Evolutionary conservation across 495 filamentous ascomycete genomes (phyloP), one percentile per base, ranked within the genome.

Genomic region (Jackrogersella minutella): DNA sequence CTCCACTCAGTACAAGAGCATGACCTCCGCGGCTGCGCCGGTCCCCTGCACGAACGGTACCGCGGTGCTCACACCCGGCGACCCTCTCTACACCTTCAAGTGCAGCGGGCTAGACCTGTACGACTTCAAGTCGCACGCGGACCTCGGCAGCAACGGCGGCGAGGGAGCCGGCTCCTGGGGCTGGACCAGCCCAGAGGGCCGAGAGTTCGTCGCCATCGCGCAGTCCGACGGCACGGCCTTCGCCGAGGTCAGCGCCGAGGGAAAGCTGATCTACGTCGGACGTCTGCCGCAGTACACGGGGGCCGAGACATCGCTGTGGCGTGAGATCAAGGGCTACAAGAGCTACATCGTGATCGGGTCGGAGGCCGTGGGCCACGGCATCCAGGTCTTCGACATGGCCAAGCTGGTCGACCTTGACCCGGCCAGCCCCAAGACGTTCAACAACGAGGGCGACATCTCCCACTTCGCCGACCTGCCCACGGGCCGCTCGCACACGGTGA

Each of bases 221-320:
- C 85, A 88, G 62, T 76, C 76, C 24, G 86, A 87, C 53, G 86
- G 85, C 13, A 71, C 86, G 1, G 80, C 86, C 0, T 87, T 88
- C 59, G 80, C 81, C 16, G 84, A 87, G 69, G 77, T 86, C 64
- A 78, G 70, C 54, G 24, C 72, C 13, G 71, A 74, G 36, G 85
- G 85, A n/a, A 79, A 81, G 47, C 69, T 88, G 10, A 64, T 77
- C 37, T 87, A 87, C 59, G 77, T 87, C 5, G 85, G 85, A 8
- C 78, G 85, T 6, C 77, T 87, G 0, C 84, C 85, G 7, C 81
- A 82, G 55, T 77, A 84, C 68, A 75, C 72, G 11, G 50, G 17
- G 19, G 74, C 76, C 1, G 14, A 62, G 51, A 66, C 71, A 0
- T 74, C 70, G 39, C 71, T 80, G 21, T 87, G 85, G 85, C 78